phyloP scores from a whole-genome alignment of 78 protist species.

The Emiliania huxleyi region DNA sequence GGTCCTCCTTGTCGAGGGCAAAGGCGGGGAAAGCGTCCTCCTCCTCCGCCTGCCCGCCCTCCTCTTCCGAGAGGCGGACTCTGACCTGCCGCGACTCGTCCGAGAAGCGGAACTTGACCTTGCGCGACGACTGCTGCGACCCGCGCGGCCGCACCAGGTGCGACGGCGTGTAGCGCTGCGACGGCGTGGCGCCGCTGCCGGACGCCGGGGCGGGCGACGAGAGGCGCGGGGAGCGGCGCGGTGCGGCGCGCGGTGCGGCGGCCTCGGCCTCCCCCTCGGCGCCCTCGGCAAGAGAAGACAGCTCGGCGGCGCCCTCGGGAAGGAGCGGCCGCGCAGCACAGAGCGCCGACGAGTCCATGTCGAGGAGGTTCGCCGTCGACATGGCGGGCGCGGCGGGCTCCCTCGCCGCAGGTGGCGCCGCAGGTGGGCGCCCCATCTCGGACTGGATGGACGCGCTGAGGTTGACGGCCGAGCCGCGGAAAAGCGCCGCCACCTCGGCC shows the following conservation, averaged over 20 bases:
- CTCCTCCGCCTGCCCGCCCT: not conserved
- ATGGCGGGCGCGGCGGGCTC: too few relatives aligned
- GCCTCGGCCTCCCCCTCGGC: not conserved
- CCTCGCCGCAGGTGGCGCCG: too few relatives aligned
- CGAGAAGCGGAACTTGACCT: not conserved
- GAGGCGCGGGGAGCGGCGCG: not conserved
- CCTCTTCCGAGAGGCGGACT: not conserved
- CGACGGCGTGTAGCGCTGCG: not conserved
- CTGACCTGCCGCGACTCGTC: too few relatives aligned
- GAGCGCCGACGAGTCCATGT: not conserved
- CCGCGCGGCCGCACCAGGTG: not conserved
- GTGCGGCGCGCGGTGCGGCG: not conserved
- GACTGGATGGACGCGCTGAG: not conserved
- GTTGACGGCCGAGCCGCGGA: not conserved
- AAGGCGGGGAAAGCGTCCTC: not conserved
- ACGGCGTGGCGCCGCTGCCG: not conserved
- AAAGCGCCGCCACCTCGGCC: too few relatives aligned
- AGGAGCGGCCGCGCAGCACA: not conserved
- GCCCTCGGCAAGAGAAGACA: too few relatives aligned
- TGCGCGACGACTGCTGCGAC: not conserved
- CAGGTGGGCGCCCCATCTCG: too few relatives aligned
- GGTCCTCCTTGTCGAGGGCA: not conserved
- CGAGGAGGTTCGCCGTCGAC: not conserved
- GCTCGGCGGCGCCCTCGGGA: not conserved
- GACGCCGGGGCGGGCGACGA: not conserved